A percentile compares a stretch with the other conserved stretches of the same genome.
Evolutionary conservation across 805 yeast species (phyloP).

Genomic region (Ogataea haglerorum): DNA sequence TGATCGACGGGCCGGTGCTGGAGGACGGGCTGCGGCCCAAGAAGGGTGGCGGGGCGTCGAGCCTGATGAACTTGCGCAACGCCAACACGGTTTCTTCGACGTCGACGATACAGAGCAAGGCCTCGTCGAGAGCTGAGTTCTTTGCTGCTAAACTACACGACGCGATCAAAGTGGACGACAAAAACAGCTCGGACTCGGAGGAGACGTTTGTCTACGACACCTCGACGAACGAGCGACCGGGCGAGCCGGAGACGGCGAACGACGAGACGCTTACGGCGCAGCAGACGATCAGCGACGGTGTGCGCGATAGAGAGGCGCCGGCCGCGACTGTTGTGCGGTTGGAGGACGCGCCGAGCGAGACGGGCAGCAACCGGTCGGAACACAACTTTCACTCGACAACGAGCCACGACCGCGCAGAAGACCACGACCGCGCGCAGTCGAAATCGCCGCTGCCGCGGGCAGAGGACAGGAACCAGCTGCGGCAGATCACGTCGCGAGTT

Average conservation of each 20-base stretch:
- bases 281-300: conserved; percentile 2
- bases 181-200: conserved; percentile 69
- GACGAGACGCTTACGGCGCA: conserved; percentile 11
- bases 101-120: conserved; percentile 39
- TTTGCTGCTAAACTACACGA: conserved; percentile 94
- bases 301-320: neutral
- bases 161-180: conserved; percentile 87
- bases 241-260: conserved; percentile 26
- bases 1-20: conserved; percentile 13
- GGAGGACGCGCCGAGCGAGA: conserved; percentile 20
- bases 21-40: conserved; percentile 12
- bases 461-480: conserved; percentile 24
- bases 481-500: conserved; percentile 65
- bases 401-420: conserved; percentile 11
- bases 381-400: conserved; percentile 16
- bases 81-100: conserved; percentile 26
- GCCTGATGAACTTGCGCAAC: conserved; percentile 28
- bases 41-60: conserved; percentile 20
- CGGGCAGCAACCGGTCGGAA: conserved; percentile 20
- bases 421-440: conserved; percentile 1
- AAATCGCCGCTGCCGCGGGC: conserved; percentile 4
- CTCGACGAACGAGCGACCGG: conserved; percentile 16
- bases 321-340: neutral
- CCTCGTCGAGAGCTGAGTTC: conserved; percentile 78
- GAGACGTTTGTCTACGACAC: conserved; percentile 95